Percentiles rank a stretch among this genome's conserved stretches.
Evolutionary conservation across 345 rosid species (phyloP).

Genomic region (Turritis glabra): DNA sequence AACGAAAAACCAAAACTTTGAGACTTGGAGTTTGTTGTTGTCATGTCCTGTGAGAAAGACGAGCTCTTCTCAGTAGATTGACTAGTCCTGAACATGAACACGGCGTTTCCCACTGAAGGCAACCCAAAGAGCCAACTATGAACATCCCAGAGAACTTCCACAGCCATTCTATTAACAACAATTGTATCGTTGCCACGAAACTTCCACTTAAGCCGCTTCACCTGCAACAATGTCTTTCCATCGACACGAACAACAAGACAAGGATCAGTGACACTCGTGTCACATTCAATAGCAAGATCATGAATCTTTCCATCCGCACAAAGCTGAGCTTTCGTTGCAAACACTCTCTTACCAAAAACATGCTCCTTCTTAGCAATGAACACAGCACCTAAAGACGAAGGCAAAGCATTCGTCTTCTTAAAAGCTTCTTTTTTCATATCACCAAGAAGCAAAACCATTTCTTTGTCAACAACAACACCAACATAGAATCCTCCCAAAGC

Average conservation of each 20-base stretch:
- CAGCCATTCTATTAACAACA: slow-evolving; percentile 74
- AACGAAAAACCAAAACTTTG: slow-evolving; percentile 75
- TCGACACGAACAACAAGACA: slow-evolving; percentile 80
- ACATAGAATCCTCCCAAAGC: slow-evolving; percentile 73
- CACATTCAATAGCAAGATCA: slow-evolving; percentile 80
- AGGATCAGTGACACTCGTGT: slow-evolving; percentile 65
- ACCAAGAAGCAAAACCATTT: slow-evolving; percentile 71
- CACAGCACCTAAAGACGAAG: slow-evolving; percentile 45
- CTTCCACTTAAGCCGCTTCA: slow-evolving; percentile 88
- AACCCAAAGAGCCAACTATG: slow-evolving; percentile 92
- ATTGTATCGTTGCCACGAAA: slow-evolving; percentile 89
- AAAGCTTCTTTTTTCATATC: slow-evolving; percentile 79
- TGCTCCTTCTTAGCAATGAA: slow-evolving; percentile 77
- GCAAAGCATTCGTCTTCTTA: slow-evolving; percentile 56
- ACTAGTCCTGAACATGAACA: slow-evolving; percentile 87
- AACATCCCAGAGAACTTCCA: slow-evolving; percentile 95
- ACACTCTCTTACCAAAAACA: slow-evolving; percentile 77
- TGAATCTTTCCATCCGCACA: slow-evolving; percentile 61
- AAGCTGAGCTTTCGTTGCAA: slow-evolving; percentile 74
- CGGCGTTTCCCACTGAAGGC: slow-evolving; percentile 67
- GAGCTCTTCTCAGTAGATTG: slow-evolving; percentile 48
- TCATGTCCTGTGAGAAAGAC: slow-evolving; percentile 48
- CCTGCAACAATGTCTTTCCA: slow-evolving; percentile 70
- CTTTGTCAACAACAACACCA: slow-evolving; percentile 63
- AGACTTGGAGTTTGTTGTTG: slow-evolving; percentile 50